Conservation (phyloP, 345 rosid species). For the Conringia planisiliqua region DNA sequence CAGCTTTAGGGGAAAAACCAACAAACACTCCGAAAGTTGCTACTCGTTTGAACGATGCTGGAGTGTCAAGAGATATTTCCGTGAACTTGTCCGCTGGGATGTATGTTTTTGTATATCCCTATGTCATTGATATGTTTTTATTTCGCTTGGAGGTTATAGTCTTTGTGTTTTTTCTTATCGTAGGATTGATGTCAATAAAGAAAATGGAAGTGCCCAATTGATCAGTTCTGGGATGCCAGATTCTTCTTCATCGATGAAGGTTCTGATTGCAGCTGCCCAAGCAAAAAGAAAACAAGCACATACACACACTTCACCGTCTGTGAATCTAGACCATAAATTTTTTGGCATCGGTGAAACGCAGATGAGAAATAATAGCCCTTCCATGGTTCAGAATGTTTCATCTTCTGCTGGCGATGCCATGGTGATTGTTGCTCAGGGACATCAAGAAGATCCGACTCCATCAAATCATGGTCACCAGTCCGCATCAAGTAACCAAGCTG, state of each 20-base stretch:
- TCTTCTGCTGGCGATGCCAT: constrained; percentile 38
- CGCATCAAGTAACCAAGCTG: constrained; percentile 38
- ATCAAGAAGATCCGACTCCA: constrained; percentile 44
- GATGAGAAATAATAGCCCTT: constrained; percentile 50
- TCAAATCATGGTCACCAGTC: constrained; percentile 45
- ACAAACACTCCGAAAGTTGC: constrained; percentile 49
- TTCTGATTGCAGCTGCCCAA: constrained; percentile 93
- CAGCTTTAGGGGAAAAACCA: constrained; percentile 48
- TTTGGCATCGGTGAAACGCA: constrained; percentile 38
- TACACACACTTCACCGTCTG: constrained; percentile 45
- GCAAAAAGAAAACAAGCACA: constrained; percentile 85
- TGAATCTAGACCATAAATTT: constrained; percentile 40
- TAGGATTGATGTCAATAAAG: constrained; percentile 46
- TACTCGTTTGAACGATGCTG: constrained; percentile 35
- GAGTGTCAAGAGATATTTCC: constrained; percentile 39
- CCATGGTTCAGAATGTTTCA: constrained; percentile 43
- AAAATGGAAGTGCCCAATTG: constrained; percentile 39
- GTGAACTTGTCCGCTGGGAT: constrained; percentile 42
- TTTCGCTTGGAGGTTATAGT: neutral
- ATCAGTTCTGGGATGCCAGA: constrained; percentile 53
- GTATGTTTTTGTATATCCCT: constrained; percentile 33
- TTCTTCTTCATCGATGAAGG: constrained; percentile 65
- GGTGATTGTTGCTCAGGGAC: constrained; percentile 44
- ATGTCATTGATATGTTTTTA: constrained; percentile 5
- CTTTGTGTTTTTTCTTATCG: constrained; percentile 14